Evolutionary conservation across 345 rosid genomes (phyloP).

Genomic region (Rhizophora mangle): DNA sequence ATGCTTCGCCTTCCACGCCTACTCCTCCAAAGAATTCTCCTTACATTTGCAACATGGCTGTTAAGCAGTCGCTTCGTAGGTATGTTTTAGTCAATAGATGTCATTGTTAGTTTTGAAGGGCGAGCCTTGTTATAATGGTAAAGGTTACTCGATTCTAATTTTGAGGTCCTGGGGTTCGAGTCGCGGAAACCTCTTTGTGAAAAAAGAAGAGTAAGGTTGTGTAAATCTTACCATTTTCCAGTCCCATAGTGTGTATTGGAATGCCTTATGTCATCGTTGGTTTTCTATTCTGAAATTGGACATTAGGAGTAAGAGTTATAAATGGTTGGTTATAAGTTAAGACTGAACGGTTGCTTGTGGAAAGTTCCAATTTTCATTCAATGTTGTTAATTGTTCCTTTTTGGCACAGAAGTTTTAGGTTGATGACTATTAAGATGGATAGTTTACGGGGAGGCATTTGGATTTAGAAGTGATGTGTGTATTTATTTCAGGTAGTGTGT

Average conservation of each 20-base stretch:
- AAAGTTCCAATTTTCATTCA: background rate
- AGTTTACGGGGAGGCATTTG: background rate
- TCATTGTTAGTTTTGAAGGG: background rate
- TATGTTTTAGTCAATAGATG: constrained; percentile 6
- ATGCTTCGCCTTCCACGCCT: constrained; percentile 77
- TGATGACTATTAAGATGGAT: background rate
- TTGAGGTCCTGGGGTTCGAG: too few species aligned
- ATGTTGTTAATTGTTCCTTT: background rate
- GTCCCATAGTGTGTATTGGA: too few species aligned
- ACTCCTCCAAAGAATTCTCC: constrained; percentile 73
- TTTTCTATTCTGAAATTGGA: background rate
- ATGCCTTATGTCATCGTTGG: background rate
- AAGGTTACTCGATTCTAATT: too few species aligned
- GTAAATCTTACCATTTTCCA: too few species aligned
- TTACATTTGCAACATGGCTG: constrained; percentile 87
- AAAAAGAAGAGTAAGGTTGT: too few species aligned
- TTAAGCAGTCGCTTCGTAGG: constrained; percentile 71
- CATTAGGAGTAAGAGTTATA: background rate
- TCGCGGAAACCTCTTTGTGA: too few species aligned
- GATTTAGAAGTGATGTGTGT: background rate
- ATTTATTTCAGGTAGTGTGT: background rate
- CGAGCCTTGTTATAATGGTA: background rate
- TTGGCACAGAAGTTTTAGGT: background rate
- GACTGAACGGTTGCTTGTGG: background rate
- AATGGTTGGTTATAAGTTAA: too few species aligned